Percentiles rank a stretch among this genome's conserved stretches.
Conservation (phyloP, 2,329 filamentous ascomycete species). For the Alternaria rosae region DNA sequence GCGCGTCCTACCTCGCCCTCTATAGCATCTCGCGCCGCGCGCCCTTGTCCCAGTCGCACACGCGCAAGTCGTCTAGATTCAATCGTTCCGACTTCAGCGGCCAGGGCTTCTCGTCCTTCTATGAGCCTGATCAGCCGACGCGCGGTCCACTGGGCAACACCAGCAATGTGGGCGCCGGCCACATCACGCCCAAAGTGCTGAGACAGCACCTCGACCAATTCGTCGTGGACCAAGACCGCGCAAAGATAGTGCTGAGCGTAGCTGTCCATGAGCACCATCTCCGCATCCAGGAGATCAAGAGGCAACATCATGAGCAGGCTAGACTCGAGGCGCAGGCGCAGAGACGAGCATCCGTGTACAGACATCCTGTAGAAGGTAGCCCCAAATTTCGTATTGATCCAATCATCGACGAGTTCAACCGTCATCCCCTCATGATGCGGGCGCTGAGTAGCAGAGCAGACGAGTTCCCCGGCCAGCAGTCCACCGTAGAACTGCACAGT, state of each 20-base stretch:
- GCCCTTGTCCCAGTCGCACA: constrained; percentile 22
- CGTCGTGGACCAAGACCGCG: constrained; percentile 92
- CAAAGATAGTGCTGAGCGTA: constrained; percentile 91
- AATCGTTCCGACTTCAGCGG: constrained; percentile 67
- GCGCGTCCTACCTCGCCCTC: constrained; percentile 50
- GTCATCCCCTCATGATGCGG: constrained; percentile 18
- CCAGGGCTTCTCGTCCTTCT: constrained; percentile 68
- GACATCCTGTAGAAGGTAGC: constrained; percentile 79
- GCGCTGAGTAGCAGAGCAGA: constrained; percentile 53
- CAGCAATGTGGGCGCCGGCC: constrained; percentile 64
- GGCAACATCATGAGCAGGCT: constrained; percentile 80
- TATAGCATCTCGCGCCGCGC: constrained; percentile 36
- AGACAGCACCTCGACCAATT: constrained; percentile 95
- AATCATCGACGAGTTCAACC: neutral
- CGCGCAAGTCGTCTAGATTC: constrained; percentile 56
- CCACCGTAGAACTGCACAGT: constrained; percentile 53
- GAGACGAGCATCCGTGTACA: constrained; percentile 71
- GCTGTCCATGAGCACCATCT: constrained; percentile 98
- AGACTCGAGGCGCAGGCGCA: constrained; percentile 75
- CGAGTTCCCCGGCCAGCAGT: constrained; percentile 69
- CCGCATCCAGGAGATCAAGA: constrained; percentile 76
- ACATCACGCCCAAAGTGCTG: constrained; percentile 69
- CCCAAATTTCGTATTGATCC: constrained; percentile 23
- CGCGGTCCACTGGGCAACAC: constrained; percentile 68
- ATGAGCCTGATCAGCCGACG: constrained; percentile 69